Conservation (phyloP, 2,329 filamentous ascomycete species). For the Catunica adiposa region DNA sequence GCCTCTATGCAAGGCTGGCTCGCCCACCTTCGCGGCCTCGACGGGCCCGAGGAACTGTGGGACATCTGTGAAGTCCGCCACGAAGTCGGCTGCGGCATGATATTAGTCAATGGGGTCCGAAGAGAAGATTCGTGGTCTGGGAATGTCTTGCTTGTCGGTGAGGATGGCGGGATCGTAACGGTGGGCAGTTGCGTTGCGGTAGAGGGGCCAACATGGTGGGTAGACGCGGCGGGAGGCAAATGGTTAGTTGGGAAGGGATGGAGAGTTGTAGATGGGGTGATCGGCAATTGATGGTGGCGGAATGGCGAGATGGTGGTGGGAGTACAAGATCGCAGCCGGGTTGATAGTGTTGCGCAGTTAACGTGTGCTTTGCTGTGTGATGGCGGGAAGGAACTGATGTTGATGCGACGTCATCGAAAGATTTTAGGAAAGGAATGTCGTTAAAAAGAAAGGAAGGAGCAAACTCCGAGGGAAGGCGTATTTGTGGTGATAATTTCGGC, state of each 20-base stretch:
- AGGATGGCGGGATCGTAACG: neutral
- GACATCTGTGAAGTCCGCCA: neutral
- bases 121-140: neutral
- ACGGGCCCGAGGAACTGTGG: neutral
- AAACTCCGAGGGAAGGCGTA: too few relatives aligned
- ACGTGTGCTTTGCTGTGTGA: too few relatives aligned
- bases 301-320: too few relatives aligned
- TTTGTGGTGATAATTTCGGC: too few relatives aligned
- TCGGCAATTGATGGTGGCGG: too few relatives aligned
- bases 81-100: neutral
- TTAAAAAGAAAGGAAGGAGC: too few relatives aligned
- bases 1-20: slow-evolving; percentile 26
- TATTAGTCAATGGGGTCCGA: neutral
- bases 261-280: neutral
- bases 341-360: too few relatives aligned
- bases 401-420: too few relatives aligned
- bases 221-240: neutral
- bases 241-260: slow-evolving; percentile 10
- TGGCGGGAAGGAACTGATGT: too few relatives aligned
- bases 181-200: neutral
- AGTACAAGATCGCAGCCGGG: too few relatives aligned
- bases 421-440: too few relatives aligned
- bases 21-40: slow-evolving; percentile 21
- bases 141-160: neutral
- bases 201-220: slow-evolving; percentile 7